phyloP scores from a whole-genome alignment of 495 filamentous ascomycete species.

The Hypoxylon perforatum region DNA sequence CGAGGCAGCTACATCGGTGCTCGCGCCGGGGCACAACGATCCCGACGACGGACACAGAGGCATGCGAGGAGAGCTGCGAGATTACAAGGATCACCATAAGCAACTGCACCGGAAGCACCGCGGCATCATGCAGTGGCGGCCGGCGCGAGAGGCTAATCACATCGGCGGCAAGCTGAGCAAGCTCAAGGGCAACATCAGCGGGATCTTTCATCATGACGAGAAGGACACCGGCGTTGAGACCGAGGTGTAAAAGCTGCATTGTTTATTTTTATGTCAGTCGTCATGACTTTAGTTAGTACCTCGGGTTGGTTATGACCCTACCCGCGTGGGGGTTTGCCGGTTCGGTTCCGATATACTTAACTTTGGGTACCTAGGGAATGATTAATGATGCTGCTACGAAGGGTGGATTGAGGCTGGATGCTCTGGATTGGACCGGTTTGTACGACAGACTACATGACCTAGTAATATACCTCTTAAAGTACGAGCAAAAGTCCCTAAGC shows the following conservation, averaged over 20 bases:
- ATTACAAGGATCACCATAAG: slow-evolving; percentile 67
- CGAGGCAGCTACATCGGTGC: slow-evolving; percentile 34
- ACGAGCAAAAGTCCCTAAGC: not conserved
- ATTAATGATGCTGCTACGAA: slow-evolving; percentile 1
- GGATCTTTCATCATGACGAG: slow-evolving; percentile 64
- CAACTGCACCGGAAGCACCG: slow-evolving; percentile 71
- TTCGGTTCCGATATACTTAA: not conserved
- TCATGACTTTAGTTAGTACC: not conserved
- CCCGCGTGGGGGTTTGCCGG: not conserved
- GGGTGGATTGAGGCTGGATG: not conserved
- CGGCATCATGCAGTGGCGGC: slow-evolving; percentile 77
- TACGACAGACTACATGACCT: not conserved
- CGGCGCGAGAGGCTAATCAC: slow-evolving; percentile 68
- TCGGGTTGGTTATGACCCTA: too few species aligned
- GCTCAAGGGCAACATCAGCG: slow-evolving; percentile 63
- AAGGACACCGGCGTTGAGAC: slow-evolving; percentile 72
- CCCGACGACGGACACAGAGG: slow-evolving; percentile 55
- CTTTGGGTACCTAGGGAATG: not conserved
- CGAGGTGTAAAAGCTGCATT: slow-evolving; percentile 53
- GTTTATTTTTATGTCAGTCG: not conserved
- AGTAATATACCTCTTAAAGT: not conserved
- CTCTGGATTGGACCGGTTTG: not conserved
- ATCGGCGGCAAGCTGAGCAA: slow-evolving; percentile 67
- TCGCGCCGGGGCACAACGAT: slow-evolving; percentile 44
- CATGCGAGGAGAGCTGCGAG: slow-evolving; percentile 53